Percentiles rank a stretch among this genome's conserved stretches.
These are phyloP conservation scores for Leccinum subgranulosum DNA, from an alignment of 768 basidiomycete genomes.

Conservation along the genomic window DNA sequence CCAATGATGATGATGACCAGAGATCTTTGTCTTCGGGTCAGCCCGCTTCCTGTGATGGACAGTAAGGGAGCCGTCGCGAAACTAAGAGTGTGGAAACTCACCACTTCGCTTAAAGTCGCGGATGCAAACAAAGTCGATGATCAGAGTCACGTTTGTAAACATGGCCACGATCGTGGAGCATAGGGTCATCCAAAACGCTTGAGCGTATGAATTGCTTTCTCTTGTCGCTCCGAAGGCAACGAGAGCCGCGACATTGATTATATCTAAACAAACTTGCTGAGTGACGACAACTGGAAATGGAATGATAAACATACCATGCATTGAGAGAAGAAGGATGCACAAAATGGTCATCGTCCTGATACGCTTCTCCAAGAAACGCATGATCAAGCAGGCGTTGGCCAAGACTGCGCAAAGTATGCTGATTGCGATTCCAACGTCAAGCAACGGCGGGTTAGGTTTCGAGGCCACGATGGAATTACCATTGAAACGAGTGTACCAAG, in stretches of 20 bases:
- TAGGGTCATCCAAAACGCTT: slow-evolving; percentile 75
- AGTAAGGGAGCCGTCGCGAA: neutral
- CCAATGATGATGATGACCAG: slow-evolving; percentile 78
- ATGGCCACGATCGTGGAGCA: slow-evolving; percentile 69
- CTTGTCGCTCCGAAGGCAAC: slow-evolving; percentile 58
- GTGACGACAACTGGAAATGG: neutral
- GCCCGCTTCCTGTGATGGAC: slow-evolving; percentile 58
- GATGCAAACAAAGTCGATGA: slow-evolving; percentile 57
- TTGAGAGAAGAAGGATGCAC: slow-evolving; percentile 59
- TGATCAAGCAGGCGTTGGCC: slow-evolving; percentile 65
- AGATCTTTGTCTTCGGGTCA: slow-evolving; percentile 76
- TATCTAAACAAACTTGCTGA: slow-evolving; percentile 40
- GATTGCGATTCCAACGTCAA: slow-evolving; percentile 59
- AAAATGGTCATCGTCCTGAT: slow-evolving; percentile 61
- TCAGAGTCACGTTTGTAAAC: slow-evolving; percentile 64
- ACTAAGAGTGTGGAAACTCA: slow-evolving; percentile 24
- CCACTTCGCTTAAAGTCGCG: slow-evolving; percentile 64
- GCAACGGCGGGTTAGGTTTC: slow-evolving; percentile 50
- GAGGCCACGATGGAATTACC: slow-evolving; percentile 39
- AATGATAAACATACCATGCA: slow-evolving; percentile 56
- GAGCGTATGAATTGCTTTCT: slow-evolving; percentile 68
- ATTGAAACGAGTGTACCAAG: slow-evolving; percentile 66
- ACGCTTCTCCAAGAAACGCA: slow-evolving; percentile 69
- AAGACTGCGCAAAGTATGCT: slow-evolving; percentile 66
- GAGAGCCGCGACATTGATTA: slow-evolving; percentile 62